Percentiles rank a stretch among this genome's conserved stretches.
Conservation (phyloP, 78 protist species). For the Monosiga brevicollis region DNA sequence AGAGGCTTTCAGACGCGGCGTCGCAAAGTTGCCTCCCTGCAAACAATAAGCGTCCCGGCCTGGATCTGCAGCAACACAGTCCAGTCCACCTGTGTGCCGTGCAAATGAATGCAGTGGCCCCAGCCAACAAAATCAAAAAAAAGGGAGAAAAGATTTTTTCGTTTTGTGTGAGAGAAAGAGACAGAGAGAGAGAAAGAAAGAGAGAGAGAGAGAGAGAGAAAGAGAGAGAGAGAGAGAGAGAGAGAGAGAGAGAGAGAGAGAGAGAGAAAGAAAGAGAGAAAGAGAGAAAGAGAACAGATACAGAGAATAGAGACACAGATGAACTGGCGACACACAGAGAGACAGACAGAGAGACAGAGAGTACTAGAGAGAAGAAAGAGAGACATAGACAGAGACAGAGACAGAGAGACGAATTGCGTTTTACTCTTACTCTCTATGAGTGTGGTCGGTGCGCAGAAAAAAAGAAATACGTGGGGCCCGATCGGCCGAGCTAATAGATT, state of each 20-base stretch:
- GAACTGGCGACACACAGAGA: not conserved
- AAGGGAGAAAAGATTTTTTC: too few species aligned
- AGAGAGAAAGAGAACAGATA: not conserved
- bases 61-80: too few species aligned
- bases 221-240: not conserved
- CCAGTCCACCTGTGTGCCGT: too few species aligned
- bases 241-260: not conserved
- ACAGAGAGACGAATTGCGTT: not conserved
- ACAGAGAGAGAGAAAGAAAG: too few species aligned
- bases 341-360: not conserved
- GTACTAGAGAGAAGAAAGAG: not conserved
- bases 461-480: too few species aligned
- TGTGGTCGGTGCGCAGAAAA: too few species aligned
- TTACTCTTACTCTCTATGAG: too few species aligned
- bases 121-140: not conserved
- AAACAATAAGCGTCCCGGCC: too few species aligned
- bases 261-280: not conserved
- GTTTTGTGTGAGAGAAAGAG: too few species aligned
- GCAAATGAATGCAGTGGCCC: not conserved
- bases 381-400: not conserved
- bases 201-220: conserved; percentile 3
- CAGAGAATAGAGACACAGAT: not conserved
- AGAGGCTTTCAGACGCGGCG: too few species aligned
- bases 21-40: too few species aligned
- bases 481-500: too few species aligned